Base-by-base conservation (phyloP, 1,284 basidiomycete species). In the Leccinum pachyderme region DNA sequence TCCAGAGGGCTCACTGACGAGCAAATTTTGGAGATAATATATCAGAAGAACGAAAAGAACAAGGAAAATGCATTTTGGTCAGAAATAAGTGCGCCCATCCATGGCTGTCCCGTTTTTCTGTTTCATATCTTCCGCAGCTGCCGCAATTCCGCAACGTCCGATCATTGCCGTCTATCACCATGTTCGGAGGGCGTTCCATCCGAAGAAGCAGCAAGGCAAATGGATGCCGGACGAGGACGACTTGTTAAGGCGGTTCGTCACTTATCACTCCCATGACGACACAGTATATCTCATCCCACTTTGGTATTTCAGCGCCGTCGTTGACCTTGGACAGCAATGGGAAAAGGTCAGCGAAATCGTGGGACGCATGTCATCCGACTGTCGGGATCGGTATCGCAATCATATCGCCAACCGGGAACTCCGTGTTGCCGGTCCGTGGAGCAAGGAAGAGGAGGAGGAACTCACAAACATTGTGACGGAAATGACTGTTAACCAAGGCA, bases 91-190 rank as follows among this genome's bases (percentile, higher is more conserved):
- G 61, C 33, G 85, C 74, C 41, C 44, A n/a, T 51, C 32, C 15
- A 13, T 32, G 7, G 46, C 24, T 44, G 13, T 52, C 47, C 41
- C 50, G 11, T 32, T 39, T 28, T 6, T 22, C 29, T 51, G 15
- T 28, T 51, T 59, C 55, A 59, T 35, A 60, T 52, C 29, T 52
- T 51, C 41, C 52, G 15, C 58, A 91, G 89, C 89, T 41, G 66
- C 77, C 47, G 80, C 87, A 18, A 74, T 93, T 39, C 83, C 87
- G 47, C 77, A 84, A 58, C 83, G 91, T 9, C 88, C 89, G 3
- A 82, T 93, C 55, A 84, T 87, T 46, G 85, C 89, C 24, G 85
- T 93, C 5, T 93, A 92, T 67, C 89, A 93, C 63, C 82, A 91
- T 66, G 81, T 92, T 48, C 81, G 86, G 47, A 75, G 91, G 54